A percentile compares a stretch with the other conserved stretches of the same genome.
Conservation (phyloP, 177 flowering plant species). For the Vitis hybrid region DNA sequence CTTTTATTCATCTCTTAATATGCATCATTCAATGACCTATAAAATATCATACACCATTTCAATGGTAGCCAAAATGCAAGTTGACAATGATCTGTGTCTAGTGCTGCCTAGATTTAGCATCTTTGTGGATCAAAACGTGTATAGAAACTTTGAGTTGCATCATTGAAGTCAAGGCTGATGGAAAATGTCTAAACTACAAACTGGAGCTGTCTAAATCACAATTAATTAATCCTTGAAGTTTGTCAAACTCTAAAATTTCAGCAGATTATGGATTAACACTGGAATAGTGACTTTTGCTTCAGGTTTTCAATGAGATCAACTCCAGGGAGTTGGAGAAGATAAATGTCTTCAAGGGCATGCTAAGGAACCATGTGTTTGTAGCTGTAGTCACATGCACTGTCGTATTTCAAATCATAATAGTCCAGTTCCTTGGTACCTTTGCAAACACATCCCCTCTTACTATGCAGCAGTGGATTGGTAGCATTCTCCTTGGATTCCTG, state of each 20-base stretch:
- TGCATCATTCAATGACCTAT: no score
- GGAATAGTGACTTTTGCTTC: constrained; percentile 19
- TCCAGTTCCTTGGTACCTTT: constrained; percentile 74
- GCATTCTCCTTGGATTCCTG: constrained; percentile 69
- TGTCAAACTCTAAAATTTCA: no score
- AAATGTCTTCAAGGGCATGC: constrained; percentile 74
- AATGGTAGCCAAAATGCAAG: no score
- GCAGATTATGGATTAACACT: neutral
- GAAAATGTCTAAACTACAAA: no score
- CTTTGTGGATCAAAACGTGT: neutral
- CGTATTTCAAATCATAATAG: constrained; percentile 72
- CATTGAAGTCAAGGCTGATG: neutral
- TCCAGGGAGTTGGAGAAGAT: constrained; percentile 94
- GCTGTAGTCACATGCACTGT: constrained; percentile 64
- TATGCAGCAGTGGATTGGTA: constrained; percentile 62
- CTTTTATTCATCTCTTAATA: neutral
- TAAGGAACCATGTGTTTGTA: constrained; percentile 79
- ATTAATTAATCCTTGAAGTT: neutral
- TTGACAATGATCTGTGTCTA: no score
- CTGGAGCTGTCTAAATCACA: neutral
- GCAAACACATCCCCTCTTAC: constrained; percentile 84
- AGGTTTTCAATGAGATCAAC: constrained; percentile 93
- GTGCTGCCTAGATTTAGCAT: no score
- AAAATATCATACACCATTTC: no score
- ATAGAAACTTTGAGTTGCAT: neutral